Base-by-base conservation (phyloP, 805 yeast genomes). In the Ogataea methanolica region DNA sequence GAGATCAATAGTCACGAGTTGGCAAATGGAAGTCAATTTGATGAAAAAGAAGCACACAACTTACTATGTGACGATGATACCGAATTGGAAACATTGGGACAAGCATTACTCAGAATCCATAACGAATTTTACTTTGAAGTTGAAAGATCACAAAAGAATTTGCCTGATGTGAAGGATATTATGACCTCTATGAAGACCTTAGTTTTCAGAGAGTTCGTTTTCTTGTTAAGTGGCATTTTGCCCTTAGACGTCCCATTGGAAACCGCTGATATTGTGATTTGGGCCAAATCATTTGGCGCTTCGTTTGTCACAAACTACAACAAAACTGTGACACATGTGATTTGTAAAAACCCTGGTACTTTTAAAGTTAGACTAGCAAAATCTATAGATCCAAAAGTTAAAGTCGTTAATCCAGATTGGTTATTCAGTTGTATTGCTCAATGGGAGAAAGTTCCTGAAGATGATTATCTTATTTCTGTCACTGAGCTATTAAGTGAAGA, bases 271-370 rank as follows among this genome's bases (percentile, higher is more conserved):
- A 87, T 94, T 39, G 97, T 91, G 1, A 80, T 84, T 21, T 92
- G 98, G 97, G 87, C 92, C 12, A 78, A 79, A 43, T 88, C 91
- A 46, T 92, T 92, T 73, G 99, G 99, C 1, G 97, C 96, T 0
- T 73, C 73, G 2, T 90, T 92, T 7, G 85, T 85, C 1, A 72
- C 82, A 4, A 90, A 88, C 48, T 82, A 86, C 22, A 73, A 78
- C 41, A 79, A 80, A 16, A 70, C 78, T 1, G 91, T 95, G 3
- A 94, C 98, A 0, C 99, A 92, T 65, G 86, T 92, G 3, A 83
- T 92, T 16, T 88, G 97, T 38, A 78, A 83, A 49, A 83, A 83
- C 44, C 81, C 90, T 1, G 82, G 83, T 17, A 94, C 99, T 0
- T 78, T 80, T 58, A 92, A 92, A 63, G 96, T 91, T 9, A 76